Conservation (phyloP, 768 basidiomycete species). For the Rhizopogon vulgaris region DNA sequence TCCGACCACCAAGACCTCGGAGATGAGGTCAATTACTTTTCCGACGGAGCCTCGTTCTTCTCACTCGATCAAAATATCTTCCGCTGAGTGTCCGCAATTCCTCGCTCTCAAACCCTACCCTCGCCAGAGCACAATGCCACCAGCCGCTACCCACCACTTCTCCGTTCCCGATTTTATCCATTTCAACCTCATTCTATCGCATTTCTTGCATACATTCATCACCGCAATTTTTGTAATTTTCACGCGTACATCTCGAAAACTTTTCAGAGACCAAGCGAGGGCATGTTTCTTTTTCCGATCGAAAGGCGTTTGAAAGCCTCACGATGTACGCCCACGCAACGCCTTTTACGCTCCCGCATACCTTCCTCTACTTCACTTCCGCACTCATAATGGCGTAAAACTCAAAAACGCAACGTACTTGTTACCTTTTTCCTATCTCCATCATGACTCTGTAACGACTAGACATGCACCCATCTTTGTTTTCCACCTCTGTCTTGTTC, state of each 20-base stretch:
- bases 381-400: background rate
- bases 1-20: constrained; percentile 27
- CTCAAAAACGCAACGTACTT: constrained; percentile 1
- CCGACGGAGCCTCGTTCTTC: constrained; percentile 31
- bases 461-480: constrained; percentile 52
- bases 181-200: constrained; percentile 25
- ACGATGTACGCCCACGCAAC: constrained; percentile 20
- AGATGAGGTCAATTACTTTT: constrained; percentile 38
- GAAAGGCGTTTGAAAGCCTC: constrained; percentile 11
- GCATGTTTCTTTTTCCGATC: constrained; percentile 2
- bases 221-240: constrained; percentile 14
- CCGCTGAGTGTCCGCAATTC: constrained; percentile 30
- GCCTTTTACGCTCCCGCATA: constrained; percentile 20
- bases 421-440: constrained; percentile 8
- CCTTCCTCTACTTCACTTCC: background rate
- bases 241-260: constrained; percentile 14
- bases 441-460: constrained; percentile 56
- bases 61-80: constrained; percentile 42
- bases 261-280: constrained; percentile 11
- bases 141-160: constrained; percentile 23
- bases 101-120: constrained; percentile 17
- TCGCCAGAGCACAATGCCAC: constrained; percentile 22
- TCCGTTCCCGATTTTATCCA: constrained; percentile 10
- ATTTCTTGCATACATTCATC: constrained; percentile 30
- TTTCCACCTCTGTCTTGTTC: constrained; percentile 22